Evolutionary conservation across 352 stramenopile species (phyloP).

Genomic region (Phytophthora pinifolia): DNA sequence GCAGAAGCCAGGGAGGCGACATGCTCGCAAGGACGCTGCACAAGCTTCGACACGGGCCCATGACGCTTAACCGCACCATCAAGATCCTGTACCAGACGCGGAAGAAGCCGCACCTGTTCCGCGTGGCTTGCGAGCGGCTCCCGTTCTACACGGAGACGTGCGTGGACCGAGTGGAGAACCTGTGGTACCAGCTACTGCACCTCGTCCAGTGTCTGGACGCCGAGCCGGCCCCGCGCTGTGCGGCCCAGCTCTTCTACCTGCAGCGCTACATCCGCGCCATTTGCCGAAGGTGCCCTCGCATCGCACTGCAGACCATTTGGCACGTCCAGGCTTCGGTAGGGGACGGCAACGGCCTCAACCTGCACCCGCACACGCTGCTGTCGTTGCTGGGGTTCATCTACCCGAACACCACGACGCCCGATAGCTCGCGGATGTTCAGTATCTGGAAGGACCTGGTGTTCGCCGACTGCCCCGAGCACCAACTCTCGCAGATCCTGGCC

Average conservation of each 20-base stretch:
- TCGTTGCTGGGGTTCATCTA: slow-evolving; percentile 68
- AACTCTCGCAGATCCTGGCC: slow-evolving; percentile 47
- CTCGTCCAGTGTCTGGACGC: slow-evolving; percentile 74
- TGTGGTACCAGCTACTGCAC: slow-evolving; percentile 83
- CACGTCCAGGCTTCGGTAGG: slow-evolving; percentile 67
- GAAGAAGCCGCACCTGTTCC: slow-evolving; percentile 69
- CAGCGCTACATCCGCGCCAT: slow-evolving; percentile 71
- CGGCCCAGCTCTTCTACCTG: slow-evolving; percentile 65
- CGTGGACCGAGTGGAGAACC: slow-evolving; percentile 70
- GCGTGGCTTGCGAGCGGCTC: slow-evolving; percentile 59
- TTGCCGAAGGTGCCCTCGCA: slow-evolving; percentile 64
- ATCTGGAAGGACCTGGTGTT: slow-evolving; percentile 70
- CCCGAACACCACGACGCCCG: slow-evolving; percentile 31
- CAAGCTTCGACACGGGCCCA: slow-evolving; percentile 53
- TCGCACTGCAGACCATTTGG: slow-evolving; percentile 82
- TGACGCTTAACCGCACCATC: slow-evolving; percentile 79
- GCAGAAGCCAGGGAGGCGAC: slow-evolving; percentile 18
- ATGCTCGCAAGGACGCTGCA: slow-evolving; percentile 44
- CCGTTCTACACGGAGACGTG: slow-evolving; percentile 75
- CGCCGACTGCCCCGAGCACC: slow-evolving; percentile 57
- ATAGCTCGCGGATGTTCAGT: slow-evolving; percentile 32
- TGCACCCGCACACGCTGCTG: slow-evolving; percentile 65
- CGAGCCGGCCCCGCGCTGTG: slow-evolving; percentile 40
- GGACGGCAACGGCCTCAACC: slow-evolving; percentile 40
- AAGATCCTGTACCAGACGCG: slow-evolving; percentile 82